phyloP scores from a whole-genome alignment of 352 stramenopile genomes.

The Phytophthora cactorum region DNA sequence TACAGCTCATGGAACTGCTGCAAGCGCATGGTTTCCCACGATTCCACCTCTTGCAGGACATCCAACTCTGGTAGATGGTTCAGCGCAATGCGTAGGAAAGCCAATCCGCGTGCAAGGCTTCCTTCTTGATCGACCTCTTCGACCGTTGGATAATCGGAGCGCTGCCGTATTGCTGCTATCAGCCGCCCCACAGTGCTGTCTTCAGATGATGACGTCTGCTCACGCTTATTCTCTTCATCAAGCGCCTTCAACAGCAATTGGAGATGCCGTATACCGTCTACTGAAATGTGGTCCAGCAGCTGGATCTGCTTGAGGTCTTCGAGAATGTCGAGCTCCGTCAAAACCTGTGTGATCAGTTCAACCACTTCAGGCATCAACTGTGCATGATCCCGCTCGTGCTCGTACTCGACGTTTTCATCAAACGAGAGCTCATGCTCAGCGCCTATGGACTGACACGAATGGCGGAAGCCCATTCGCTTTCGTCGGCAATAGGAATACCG shows the following conservation, averaged over 20 bases:
- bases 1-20: slow-evolving; percentile 59
- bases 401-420: slow-evolving; percentile 42
- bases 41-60: slow-evolving; percentile 35
- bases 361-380: slow-evolving; percentile 71
- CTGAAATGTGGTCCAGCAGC: slow-evolving; percentile 78
- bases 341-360: slow-evolving; percentile 75
- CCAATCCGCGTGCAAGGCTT: slow-evolving; percentile 50
- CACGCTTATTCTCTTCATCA: slow-evolving; percentile 31
- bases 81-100: slow-evolving; percentile 60
- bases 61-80: slow-evolving; percentile 47
- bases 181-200: slow-evolving; percentile 37
- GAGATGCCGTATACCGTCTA: slow-evolving; percentile 79
- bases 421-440: slow-evolving; percentile 50
- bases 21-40: slow-evolving; percentile 52
- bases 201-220: slow-evolving; percentile 1
- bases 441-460: slow-evolving; percentile 78
- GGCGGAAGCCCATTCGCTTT: slow-evolving; percentile 79
- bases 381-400: slow-evolving; percentile 42
- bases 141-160: slow-evolving; percentile 26
- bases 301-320: slow-evolving; percentile 88
- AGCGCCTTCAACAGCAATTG: slow-evolving; percentile 56
- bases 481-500: slow-evolving; percentile 74
- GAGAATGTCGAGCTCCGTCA: slow-evolving; percentile 75
- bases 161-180: slow-evolving; percentile 32
- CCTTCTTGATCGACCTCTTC: slow-evolving; percentile 56